Percentiles rank a stretch among this genome's conserved stretches.
Evolutionary conservation across 2,329 filamentous ascomycete species (phyloP).

Genomic region (Trichoderma sp.): DNA sequence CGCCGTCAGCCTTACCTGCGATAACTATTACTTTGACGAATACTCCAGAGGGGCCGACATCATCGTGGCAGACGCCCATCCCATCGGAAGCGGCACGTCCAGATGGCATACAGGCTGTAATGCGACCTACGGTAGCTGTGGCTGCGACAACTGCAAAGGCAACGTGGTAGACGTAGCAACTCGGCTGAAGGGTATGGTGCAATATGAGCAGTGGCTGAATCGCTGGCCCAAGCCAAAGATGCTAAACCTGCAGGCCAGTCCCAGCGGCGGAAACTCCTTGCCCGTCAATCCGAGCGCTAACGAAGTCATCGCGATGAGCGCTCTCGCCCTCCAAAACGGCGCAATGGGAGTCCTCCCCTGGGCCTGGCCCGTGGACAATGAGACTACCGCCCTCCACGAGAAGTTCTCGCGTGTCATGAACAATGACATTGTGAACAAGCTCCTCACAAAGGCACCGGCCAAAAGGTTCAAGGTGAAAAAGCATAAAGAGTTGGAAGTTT

Average conservation of each 20-base stretch:
- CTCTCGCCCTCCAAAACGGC: conserved; percentile 52
- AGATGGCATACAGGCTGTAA: conserved; percentile 62
- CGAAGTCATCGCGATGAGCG: conserved; percentile 51
- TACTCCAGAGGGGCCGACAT: conserved; percentile 62
- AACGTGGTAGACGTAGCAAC: conserved; percentile 55
- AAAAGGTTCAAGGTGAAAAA: conserved; percentile 17
- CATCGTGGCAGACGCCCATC: conserved; percentile 64
- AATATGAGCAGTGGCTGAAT: conserved; percentile 48
- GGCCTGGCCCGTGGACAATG: conserved; percentile 49
- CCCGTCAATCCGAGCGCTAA: conserved; percentile 48
- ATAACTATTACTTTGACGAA: conserved; percentile 61
- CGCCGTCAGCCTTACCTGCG: conserved; percentile 63
- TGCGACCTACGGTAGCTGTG: conserved; percentile 63
- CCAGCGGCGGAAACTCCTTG: conserved; percentile 52
- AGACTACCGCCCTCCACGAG: conserved; percentile 46
- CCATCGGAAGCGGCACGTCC: conserved; percentile 61
- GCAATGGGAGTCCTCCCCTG: conserved; percentile 50
- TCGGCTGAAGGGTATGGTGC: conserved; percentile 46
- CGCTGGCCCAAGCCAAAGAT: conserved; percentile 49
- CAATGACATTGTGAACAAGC: conserved; percentile 42
- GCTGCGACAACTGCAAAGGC: conserved; percentile 63
- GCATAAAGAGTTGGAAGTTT: conserved; percentile 31
- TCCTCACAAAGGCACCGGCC: conserved; percentile 44
- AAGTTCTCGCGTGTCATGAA: conserved; percentile 45
- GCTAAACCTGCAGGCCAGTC: conserved; percentile 53